A percentile compares a stretch with the other conserved stretches of the same genome.
Evolutionary conservation across 2,329 filamentous ascomycete species (phyloP).

Genomic region (Dactylonectria estremocensis): DNA sequence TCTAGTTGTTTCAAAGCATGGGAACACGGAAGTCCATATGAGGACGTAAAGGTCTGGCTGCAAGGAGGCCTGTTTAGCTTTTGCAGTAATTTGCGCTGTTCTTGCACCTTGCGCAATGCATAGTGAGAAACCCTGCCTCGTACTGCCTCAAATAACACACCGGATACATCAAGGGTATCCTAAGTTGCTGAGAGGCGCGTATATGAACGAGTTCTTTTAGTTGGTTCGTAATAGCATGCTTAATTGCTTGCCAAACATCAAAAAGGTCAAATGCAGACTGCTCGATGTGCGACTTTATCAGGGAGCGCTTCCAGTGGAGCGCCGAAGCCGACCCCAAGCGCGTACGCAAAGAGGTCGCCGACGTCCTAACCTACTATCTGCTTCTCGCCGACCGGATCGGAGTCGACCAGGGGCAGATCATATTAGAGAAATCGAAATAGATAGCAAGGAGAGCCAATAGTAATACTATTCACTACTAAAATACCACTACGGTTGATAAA

Average conservation of each 20-base stretch:
- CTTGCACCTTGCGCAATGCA: slow-evolving; percentile 1
- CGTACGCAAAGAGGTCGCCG: slow-evolving; percentile 22
- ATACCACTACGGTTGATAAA: too few relatives aligned
- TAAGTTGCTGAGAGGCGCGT: slow-evolving; percentile 1
- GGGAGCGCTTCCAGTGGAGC: slow-evolving; percentile 20
- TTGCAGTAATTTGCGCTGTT: too few relatives aligned
- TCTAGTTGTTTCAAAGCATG: too few relatives aligned
- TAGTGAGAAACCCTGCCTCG: slow-evolving; percentile 9
- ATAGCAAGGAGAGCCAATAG: too few relatives aligned
- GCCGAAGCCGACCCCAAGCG: slow-evolving; percentile 23
- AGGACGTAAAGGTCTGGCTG: too few relatives aligned
- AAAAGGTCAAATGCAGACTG: too few relatives aligned
- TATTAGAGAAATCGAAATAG: too few relatives aligned
- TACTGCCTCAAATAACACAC: slow-evolving; percentile 1
- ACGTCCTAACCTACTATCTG: slow-evolving; percentile 22
- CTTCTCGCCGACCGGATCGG: slow-evolving; percentile 17
- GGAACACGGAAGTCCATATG: too few relatives aligned
- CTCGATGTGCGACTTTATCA: too few relatives aligned
- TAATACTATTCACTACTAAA: too few relatives aligned
- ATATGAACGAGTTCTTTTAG: background rate
- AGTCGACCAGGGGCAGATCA: slow-evolving; percentile 8
- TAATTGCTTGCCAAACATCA: slow-evolving; percentile 7
- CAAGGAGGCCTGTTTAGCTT: too few relatives aligned
- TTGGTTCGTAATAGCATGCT: background rate
- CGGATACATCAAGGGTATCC: slow-evolving; percentile 10